Evolutionary conservation across 2,329 filamentous ascomycete genomes (phyloP), one percentile per base, ranked within the genome.

Genomic region (Plenodomus biglobosus): DNA sequence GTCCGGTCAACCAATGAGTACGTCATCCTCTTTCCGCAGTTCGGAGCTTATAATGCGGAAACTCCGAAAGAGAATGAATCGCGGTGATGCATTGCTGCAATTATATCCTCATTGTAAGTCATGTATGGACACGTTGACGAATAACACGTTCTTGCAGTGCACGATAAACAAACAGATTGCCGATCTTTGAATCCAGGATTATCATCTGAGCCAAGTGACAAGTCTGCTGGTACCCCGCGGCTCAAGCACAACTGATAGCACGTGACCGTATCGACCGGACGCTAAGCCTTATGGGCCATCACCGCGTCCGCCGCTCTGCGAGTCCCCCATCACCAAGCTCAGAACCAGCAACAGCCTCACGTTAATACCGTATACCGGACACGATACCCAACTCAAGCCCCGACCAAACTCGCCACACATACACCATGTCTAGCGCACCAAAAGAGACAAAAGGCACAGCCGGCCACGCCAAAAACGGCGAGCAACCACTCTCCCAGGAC

Each of bases 361-460:
- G 7, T 11, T 37, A 22, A 40, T 41, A 37, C 21, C 40, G 38
- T 40, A 50, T 44, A 46, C 42, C 24, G 27, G 40, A 17, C n/a
- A n/a, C n/a, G n/a, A n/a, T n/a, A n/a, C n/a, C n/a, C n/a, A n/a
- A n/a, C n/a, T n/a, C n/a, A n/a, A n/a, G n/a, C n/a, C n/a, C n/a
- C n/a, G 30, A 42, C 36, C 27, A 39, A n/a, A 18, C 13, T 35
- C 41, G 34, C 32, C 17, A 24, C n/a, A 11, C 16, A 34, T 21
- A 32, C 30, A 16, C 15, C 35, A 82, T 82, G 79, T 80, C 80
- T 50, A 73, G 68, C 62, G 63, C 73, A 57, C 64, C 70, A 48
- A 65, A 71, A 64, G 70, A 64, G 62, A 69, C 71, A 55, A 76
- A 77, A 68, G 69, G 73, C 44, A 60, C 65, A 44, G 69, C 63